Evolutionary conservation across 306 rosid genomes (phyloP).

Genomic region (Medicago lupulina): DNA sequence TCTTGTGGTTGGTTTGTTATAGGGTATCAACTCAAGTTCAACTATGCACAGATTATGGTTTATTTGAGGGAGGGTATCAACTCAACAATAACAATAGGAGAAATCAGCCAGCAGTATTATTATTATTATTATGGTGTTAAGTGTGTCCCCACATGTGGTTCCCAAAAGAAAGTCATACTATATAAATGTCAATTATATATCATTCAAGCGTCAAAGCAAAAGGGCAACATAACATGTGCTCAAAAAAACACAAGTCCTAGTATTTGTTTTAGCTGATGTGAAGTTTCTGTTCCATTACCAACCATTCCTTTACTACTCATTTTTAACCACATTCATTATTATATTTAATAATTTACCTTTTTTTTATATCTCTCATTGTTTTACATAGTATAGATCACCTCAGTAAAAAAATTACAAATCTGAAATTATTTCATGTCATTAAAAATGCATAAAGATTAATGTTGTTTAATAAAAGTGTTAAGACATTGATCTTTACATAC

Average conservation of each 20-base stretch:
- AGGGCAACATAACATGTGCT: slow-evolving; percentile 50
- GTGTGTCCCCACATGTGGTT: slow-evolving; percentile 43
- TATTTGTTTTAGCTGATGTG: slow-evolving; percentile 25
- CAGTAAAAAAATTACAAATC: no score
- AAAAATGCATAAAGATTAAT: no score
- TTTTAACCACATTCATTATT: slow-evolving; percentile 1
- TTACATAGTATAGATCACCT: background rate
- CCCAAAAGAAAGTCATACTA: slow-evolving; percentile 1
- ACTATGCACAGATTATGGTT: no score
- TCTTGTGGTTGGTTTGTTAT: background rate
- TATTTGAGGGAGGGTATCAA: no score
- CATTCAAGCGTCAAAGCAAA: background rate
- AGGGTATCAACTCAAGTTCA: no score
- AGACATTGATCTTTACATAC: background rate
- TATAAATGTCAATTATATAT: slow-evolving; percentile 12
- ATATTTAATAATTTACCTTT: background rate
- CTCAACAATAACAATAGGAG: no score
- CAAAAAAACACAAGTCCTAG: slow-evolving; percentile 27
- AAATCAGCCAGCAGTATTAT: slow-evolving; percentile 36
- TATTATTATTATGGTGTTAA: slow-evolving; percentile 11
- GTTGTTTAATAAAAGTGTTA: no score
- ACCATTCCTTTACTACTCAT: slow-evolving; percentile 26
- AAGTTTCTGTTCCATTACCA: slow-evolving; percentile 22
- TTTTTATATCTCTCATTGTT: background rate
- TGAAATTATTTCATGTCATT: no score